Evolutionary conservation across 1,139 yeast genomes (phyloP).

Genomic region (Candida albicans): DNA sequence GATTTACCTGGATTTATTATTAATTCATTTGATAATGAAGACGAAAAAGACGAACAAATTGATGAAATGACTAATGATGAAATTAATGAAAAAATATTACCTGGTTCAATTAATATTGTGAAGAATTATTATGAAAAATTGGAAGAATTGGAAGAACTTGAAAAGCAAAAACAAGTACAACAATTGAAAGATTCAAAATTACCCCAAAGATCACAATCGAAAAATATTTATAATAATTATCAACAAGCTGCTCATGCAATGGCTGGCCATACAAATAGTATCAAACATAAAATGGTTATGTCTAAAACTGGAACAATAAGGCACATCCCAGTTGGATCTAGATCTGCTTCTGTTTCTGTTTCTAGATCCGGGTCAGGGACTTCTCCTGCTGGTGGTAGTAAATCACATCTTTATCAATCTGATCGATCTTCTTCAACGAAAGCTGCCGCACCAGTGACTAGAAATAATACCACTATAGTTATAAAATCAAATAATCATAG

Average conservation of each 20-base stretch:
- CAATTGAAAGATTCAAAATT: constrained; percentile 8
- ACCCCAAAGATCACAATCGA: constrained; percentile 19
- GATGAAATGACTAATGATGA: constrained; percentile 18
- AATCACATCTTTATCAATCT: neutral
- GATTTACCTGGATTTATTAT: constrained; percentile 24
- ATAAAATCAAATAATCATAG: no score
- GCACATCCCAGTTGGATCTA: neutral
- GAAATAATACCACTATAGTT: no score
- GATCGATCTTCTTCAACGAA: no score
- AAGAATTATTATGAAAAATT: constrained; percentile 14
- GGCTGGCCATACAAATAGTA: neutral
- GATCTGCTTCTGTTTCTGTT: neutral
- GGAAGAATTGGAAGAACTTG: constrained; percentile 14
- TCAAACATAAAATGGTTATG: neutral
- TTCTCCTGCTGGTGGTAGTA: neutral
- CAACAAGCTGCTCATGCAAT: constrained; percentile 17
- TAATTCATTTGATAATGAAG: neutral
- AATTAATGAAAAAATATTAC: constrained; percentile 26
- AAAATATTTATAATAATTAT: constrained; percentile 21
- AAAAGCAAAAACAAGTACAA: constrained; percentile 9
- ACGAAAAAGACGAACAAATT: constrained; percentile 1
- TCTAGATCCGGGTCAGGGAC: neutral
- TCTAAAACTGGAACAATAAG: neutral
- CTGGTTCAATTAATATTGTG: constrained; percentile 27
- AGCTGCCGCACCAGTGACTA: no score